Evolutionary conservation across 1,139 yeast genomes (phyloP).

Genomic region (Yamadazyma mexicana): DNA sequence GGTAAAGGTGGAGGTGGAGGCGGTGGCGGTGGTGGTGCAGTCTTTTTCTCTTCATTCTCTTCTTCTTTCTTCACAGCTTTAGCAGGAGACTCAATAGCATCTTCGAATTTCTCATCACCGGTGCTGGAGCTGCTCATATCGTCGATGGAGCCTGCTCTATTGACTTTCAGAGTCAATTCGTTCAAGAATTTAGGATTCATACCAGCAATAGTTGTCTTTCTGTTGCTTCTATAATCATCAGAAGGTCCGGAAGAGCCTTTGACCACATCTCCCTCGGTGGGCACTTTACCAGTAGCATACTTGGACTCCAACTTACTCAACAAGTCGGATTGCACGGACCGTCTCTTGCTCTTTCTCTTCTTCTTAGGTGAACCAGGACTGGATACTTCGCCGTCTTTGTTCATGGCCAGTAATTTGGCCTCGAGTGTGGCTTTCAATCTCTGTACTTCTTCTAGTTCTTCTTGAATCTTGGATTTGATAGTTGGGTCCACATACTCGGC

Average conservation of each 20-base stretch:
- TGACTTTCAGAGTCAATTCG: constrained; percentile 57
- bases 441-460: constrained; percentile 49
- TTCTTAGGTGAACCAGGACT: background rate
- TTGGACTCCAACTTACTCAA: constrained; percentile 45
- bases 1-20: constrained; percentile 16
- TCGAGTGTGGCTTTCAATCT: constrained; percentile 44
- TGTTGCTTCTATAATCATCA: constrained; percentile 27
- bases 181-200: constrained; percentile 57
- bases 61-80: background rate
- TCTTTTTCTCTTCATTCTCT: constrained; percentile 3
- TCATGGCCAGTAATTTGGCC: constrained; percentile 29
- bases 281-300: constrained; percentile 48
- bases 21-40: constrained; percentile 14
- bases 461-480: constrained; percentile 37
- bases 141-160: constrained; percentile 34
- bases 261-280: constrained; percentile 20
- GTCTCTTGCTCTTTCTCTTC: constrained; percentile 11
- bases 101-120: constrained; percentile 15
- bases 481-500: constrained; percentile 31
- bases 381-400: constrained; percentile 9
- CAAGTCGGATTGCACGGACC: constrained; percentile 20
- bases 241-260: constrained; percentile 9
- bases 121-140: constrained; percentile 11
- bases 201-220: constrained; percentile 37
- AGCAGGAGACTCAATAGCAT: constrained; percentile 11